Evolutionary conservation across 2,329 filamentous ascomycete genomes (phyloP).

Genomic region (Colletotrichum phormii): DNA sequence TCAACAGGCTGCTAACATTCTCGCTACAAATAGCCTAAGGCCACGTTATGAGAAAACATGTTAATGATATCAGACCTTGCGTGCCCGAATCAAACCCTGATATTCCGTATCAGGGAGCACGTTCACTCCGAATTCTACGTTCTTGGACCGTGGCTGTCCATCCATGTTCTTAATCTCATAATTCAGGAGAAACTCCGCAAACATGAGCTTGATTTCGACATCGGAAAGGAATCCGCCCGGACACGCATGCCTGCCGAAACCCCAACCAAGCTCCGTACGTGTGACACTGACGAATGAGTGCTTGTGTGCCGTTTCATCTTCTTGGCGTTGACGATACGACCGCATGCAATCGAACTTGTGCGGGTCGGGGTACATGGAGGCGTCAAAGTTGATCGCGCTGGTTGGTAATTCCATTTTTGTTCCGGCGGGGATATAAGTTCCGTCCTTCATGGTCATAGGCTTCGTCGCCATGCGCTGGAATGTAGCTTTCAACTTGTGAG

Average conservation of each 20-base stretch:
- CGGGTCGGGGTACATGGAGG: slow-evolving; percentile 49
- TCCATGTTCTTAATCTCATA: slow-evolving; percentile 30
- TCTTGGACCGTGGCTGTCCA: slow-evolving; percentile 18
- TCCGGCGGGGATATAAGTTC: slow-evolving; percentile 49
- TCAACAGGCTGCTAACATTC: too few relatives aligned
- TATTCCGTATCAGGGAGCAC: slow-evolving; percentile 4
- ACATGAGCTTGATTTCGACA: slow-evolving; percentile 35
- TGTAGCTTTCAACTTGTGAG: too few relatives aligned
- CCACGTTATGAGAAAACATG: too few relatives aligned
- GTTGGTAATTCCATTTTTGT: slow-evolving; percentile 54
- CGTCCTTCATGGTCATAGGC: slow-evolving; percentile 55
- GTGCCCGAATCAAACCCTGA: not conserved
- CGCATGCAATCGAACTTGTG: slow-evolving; percentile 59
- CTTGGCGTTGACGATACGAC: slow-evolving; percentile 55
- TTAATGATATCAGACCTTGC: slow-evolving; percentile 39
- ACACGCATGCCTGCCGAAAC: slow-evolving; percentile 37
- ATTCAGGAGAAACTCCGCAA: slow-evolving; percentile 27
- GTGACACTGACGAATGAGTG: slow-evolving; percentile 55
- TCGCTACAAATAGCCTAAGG: too few relatives aligned
- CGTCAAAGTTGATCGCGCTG: slow-evolving; percentile 50
- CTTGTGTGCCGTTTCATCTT: slow-evolving; percentile 29
- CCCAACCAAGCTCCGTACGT: slow-evolving; percentile 18
- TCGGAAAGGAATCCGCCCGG: slow-evolving; percentile 30
- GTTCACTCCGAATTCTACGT: slow-evolving; percentile 2
- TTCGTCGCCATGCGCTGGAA: slow-evolving; percentile 58